A percentile compares a stretch with the other conserved stretches of the same genome.
Evolutionary conservation across 2,329 filamentous ascomycete species (phyloP).

Genomic region (Aureobasidium sp.): DNA sequence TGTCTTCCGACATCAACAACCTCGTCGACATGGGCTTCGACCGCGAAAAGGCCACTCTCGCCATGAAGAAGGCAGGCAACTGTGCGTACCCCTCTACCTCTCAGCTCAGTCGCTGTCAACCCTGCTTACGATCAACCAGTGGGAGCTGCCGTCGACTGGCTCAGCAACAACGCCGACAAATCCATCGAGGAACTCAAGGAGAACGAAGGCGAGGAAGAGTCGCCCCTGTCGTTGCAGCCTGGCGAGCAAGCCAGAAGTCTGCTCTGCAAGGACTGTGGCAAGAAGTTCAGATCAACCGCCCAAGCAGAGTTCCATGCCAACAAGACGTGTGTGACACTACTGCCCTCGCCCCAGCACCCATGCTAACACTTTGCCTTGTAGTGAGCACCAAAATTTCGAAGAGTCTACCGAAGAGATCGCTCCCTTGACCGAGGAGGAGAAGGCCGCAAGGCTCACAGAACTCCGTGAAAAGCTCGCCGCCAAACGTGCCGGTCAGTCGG

Average conservation of each 20-base stretch:
- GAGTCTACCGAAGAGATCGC: conserved; percentile 90
- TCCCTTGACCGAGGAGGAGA: conserved; percentile 85
- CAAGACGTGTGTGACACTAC: conserved; percentile 54
- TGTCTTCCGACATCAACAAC: conserved; percentile 47
- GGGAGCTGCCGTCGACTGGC: conserved; percentile 85
- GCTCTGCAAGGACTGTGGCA: conserved; percentile 89
- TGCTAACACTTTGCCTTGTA: conserved; percentile 25
- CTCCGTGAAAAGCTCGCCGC: conserved; percentile 61
- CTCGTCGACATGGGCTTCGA: conserved; percentile 71
- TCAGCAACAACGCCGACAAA: conserved; percentile 85
- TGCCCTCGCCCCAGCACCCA: not conserved
- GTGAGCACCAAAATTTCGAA: conserved; percentile 79
- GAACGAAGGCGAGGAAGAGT: conserved; percentile 32
- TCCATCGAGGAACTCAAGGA: conserved; percentile 68
- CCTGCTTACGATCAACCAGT: conserved; percentile 42
- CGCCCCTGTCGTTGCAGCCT: conserved; percentile 54
- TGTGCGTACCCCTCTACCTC: conserved; percentile 44
- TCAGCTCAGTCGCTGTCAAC: not conserved
- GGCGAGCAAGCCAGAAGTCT: conserved; percentile 70
- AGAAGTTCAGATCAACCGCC: conserved; percentile 72
- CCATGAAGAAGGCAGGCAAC: conserved; percentile 73
- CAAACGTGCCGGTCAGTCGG: conserved; percentile 60
- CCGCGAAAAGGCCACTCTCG: conserved; percentile 68
- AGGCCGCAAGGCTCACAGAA: conserved; percentile 67
- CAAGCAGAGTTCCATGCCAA: conserved; percentile 84